Conservation (phyloP, 2,329 filamentous ascomycete species). For the Magnaporthiopsis incrustans region DNA sequence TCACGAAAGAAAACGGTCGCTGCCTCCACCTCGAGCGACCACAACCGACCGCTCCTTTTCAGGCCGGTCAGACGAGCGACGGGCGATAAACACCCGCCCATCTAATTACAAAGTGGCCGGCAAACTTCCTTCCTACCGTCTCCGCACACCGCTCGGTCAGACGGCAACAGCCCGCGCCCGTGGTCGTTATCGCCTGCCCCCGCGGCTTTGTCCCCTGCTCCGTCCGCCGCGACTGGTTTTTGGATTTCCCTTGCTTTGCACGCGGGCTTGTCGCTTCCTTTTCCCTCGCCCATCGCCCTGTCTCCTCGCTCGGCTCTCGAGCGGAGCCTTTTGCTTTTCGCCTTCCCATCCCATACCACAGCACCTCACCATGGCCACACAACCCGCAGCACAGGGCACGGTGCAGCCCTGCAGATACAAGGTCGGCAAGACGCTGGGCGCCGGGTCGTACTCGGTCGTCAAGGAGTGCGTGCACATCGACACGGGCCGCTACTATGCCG, state of each 20-base stretch:
- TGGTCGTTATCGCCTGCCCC: neutral
- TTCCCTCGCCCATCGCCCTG: neutral
- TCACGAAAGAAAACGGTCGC: neutral
- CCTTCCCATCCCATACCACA: neutral
- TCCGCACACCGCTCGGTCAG: neutral
- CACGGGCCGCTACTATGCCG: slow-evolving; percentile 94
- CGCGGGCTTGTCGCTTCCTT: neutral
- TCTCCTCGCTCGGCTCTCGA: neutral
- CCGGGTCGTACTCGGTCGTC: slow-evolving; percentile 95
- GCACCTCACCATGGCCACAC: slow-evolving; percentile 9
- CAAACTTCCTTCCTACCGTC: neutral
- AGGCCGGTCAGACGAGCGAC: neutral
- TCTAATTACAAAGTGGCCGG: neutral
- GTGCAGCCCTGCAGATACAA: slow-evolving; percentile 97
- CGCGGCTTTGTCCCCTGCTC: neutral
- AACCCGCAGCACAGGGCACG: slow-evolving; percentile 26
- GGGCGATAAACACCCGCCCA: neutral
- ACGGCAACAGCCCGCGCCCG: neutral
- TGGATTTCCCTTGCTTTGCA: neutral
- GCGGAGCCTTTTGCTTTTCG: neutral
- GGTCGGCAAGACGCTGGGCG: slow-evolving; percentile 93
- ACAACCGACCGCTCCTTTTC: neutral
- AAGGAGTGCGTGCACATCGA: slow-evolving; percentile 99
- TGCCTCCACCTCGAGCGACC: neutral
- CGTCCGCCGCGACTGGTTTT: neutral